Base-by-base conservation (phyloP, 2,329 filamentous ascomycete species). In the Aspergillus ibericus region DNA sequence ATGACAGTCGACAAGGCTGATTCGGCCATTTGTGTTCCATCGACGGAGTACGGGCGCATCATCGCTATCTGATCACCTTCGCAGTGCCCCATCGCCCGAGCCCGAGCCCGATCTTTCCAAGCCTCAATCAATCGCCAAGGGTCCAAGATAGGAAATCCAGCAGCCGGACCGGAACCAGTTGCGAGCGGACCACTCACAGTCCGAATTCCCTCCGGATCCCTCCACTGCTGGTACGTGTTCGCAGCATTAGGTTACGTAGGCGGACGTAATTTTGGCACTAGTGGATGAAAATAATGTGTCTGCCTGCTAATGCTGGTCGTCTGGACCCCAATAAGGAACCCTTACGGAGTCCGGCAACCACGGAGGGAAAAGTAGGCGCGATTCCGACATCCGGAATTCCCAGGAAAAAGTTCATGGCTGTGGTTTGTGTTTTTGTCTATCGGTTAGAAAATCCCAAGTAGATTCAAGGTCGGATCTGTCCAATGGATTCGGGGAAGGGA, bases 241-340 rank as follows among this genome's bases (percentile, higher is more conserved):
- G 40, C 51, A 34, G 25, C 51, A 27, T 38, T 42, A 20, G 48
- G 22, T 50, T 50, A 50, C 48, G 48, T 50, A 50, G 38, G 38
- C 36, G 40, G 51, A 44, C 22, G 36, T 22, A 53, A 44, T 32
- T 44, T 32, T 53, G n/a, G n/a, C 51, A 42, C 51, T 53, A 53
- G n/a, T 53, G 22, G 25, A 13, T 20, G 35, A 20, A 53, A 47
- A 29, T 47, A 58, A 58, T 40, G 52, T 54, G 56, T 53, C 56
- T 58, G 56, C 56, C 56, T 58, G 56, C 32, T 58, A 42, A 34
- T 35, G 27, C 34, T 18, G 56, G 50, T 36, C 25, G 9, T 15
- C 16, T 20, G 20, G 22, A 44, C 36, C 38, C 38, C 36, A 32
- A 32, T 15, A 0, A 10, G n/a, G n/a, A 53, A 35, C 38, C 7